A percentile compares a stretch with the other conserved stretches of the same genome.
Evolutionary conservation across 345 rosid species (phyloP).

Genomic region (Euclidium syriacum): DNA sequence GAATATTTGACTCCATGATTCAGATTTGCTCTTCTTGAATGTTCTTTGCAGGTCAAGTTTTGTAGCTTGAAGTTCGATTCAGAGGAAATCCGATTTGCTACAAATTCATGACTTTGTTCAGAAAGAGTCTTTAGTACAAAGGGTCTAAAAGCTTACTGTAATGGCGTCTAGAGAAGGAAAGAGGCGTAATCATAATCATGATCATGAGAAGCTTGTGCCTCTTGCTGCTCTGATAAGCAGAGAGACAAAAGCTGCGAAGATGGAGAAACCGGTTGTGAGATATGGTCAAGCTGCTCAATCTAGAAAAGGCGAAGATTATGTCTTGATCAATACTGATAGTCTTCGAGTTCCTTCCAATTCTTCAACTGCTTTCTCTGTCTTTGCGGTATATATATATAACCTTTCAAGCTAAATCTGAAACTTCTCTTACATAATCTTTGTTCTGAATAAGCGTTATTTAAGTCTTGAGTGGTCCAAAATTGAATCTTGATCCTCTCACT

Average conservation of each 20-base stretch:
- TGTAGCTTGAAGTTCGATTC: constrained; percentile 14
- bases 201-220: constrained; percentile 57
- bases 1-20: neutral
- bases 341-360: constrained; percentile 60
- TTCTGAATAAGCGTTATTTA: neutral
- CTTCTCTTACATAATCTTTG: neutral
- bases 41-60: constrained; percentile 37
- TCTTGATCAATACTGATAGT: constrained; percentile 63
- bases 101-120: constrained; percentile 5
- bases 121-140: neutral
- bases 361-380: constrained; percentile 63
- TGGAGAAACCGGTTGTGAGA: constrained; percentile 73
- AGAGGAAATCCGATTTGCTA: neutral
- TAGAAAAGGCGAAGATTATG: constrained; percentile 86
- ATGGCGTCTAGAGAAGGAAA: constrained; percentile 68
- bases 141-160: constrained; percentile 2
- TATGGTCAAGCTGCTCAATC: constrained; percentile 75
- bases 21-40: constrained; percentile 17
- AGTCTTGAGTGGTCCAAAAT: neutral
- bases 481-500: neutral
- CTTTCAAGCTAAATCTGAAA: neutral
- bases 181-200: constrained; percentile 32
- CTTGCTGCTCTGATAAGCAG: constrained; percentile 69
- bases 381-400: constrained; percentile 83
- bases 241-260: constrained; percentile 63